Evolutionary conservation across 176 grass and related monocot genomes (phyloP).

Genomic region (Eremochloa ophiuroides): DNA sequence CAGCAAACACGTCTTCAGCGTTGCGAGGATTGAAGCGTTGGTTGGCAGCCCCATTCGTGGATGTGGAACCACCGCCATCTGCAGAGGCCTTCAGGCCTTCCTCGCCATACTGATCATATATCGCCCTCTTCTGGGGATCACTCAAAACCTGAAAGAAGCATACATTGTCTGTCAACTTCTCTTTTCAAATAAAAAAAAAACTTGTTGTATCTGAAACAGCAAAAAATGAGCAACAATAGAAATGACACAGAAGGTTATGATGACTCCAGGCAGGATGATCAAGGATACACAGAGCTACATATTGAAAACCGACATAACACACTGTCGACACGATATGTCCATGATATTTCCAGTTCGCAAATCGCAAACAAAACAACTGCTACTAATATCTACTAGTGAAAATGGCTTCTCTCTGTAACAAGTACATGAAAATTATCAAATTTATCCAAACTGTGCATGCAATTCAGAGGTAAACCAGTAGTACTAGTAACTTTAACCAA

Average conservation of each 20-base stretch:
- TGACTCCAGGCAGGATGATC: neutral
- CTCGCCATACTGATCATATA: constrained; percentile 88
- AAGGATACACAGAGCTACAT: neutral
- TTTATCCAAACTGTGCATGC: neutral
- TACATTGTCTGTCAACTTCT: neutral
- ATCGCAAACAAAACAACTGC: neutral
- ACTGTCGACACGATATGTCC: neutral
- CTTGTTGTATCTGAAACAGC: neutral
- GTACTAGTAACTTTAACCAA: neutral
- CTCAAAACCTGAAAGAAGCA: constrained; percentile 70
- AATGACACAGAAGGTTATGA: neutral
- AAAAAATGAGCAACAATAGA: neutral
- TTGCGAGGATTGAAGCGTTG: constrained; percentile 76
- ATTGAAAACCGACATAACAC: neutral
- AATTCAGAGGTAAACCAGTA: neutral
- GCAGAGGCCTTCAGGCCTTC: constrained; percentile 64
- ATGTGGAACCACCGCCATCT: constrained; percentile 48
- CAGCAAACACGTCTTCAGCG: constrained; percentile 88
- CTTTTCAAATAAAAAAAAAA: neutral
- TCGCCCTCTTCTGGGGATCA: constrained; percentile 69
- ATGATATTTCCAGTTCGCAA: neutral
- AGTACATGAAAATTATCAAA: neutral
- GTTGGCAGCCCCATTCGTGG: constrained; percentile 31
- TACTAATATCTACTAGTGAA: neutral
- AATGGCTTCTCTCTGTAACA: neutral